Evolutionary conservation across 345 rosid genomes (phyloP).

Genomic region (Reutealis trisperma): DNA sequence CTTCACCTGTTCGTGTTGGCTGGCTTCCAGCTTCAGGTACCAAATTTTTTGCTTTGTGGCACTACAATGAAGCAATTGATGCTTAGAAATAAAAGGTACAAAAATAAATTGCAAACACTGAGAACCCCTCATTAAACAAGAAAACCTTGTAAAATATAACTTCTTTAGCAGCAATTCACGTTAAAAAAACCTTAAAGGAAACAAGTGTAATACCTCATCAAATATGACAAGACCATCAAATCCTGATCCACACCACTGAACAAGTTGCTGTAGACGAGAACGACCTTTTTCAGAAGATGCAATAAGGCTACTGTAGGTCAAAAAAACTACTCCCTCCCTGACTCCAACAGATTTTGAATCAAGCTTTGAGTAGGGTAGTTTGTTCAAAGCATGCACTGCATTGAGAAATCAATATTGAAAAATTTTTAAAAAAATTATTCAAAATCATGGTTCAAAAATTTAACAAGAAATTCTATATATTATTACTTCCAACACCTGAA

Average conservation of each 20-base stretch:
- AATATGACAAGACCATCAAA: slow-evolving; percentile 90
- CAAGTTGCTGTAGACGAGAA: slow-evolving; percentile 97
- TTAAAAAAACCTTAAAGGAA: slow-evolving; percentile 21
- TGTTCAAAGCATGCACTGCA: slow-evolving; percentile 97
- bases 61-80: slow-evolving; percentile 55
- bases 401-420: slow-evolving; percentile 18
- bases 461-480: neutral
- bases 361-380: slow-evolving; percentile 94
- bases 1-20: slow-evolving; percentile 98
- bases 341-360: slow-evolving; percentile 91
- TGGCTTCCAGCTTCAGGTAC: slow-evolving; percentile 99
- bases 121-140: slow-evolving; percentile 21
- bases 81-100: slow-evolving; percentile 36
- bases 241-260: slow-evolving; percentile 91
- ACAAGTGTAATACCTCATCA: slow-evolving; percentile 68
- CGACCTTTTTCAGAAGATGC: slow-evolving; percentile 99
- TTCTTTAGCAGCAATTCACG: slow-evolving; percentile 13
- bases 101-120: slow-evolving; percentile 24
- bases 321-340: slow-evolving; percentile 86
- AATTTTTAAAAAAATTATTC: neutral
- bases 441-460: neutral
- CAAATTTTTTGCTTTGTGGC: slow-evolving; percentile 98
- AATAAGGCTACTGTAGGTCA: slow-evolving; percentile 96
- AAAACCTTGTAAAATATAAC: slow-evolving; percentile 5
- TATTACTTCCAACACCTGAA: neutral